Base-by-base conservation (phyloP, 2,329 filamentous ascomycete genomes). In the Corinectria fuckeliana region DNA sequence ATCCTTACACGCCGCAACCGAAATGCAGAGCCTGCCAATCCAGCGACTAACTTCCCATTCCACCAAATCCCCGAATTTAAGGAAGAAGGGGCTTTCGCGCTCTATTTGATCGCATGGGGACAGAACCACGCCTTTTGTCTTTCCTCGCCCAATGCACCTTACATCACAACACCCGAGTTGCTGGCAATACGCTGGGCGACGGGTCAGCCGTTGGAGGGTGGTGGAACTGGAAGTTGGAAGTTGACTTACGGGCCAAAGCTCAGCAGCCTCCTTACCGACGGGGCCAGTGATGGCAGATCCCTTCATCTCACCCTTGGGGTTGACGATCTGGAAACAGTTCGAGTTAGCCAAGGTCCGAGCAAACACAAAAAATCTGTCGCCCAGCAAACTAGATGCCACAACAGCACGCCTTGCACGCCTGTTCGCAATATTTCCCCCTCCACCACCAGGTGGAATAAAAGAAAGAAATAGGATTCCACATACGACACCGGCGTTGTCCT, bases 261-360 rank as follows among this genome's bases (percentile, higher is more conserved):
- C 95, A 81, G 95, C 95, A 80, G 95, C 95, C 86, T 99, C 95
- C 91, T 99, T 99, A 82, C 94, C 95, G 78, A 99, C 94, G 75
- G 95, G 95, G 74, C 95, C 95, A 75, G 95, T 99, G 81, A 99
- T 99, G 81, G 95, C 95, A 70, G 93, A 97, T 79, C 95, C 95
- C 91, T 99, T 99, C 95, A 99, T 99, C 87, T 99, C 95, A 85
- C 95, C 95, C 91, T 99, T 99, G 83, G 94, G 93, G 88, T 99
- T 99, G 87, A 99, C 95, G 78, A 99, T 99, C 91, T 95, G 77
- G 28, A 36, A 41, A 42, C n/a, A 39, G 5, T 38, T 16, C 2
- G 14, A 20, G 73, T 84, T 71, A 83, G 80, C 71, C 21, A 55
- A 28, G 23, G 14, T 58, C 6, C 45, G 3, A 28, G 9, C n/a